phyloP scores from a whole-genome alignment of 208 protist species.

The Trichomonas gallinae region DNA sequence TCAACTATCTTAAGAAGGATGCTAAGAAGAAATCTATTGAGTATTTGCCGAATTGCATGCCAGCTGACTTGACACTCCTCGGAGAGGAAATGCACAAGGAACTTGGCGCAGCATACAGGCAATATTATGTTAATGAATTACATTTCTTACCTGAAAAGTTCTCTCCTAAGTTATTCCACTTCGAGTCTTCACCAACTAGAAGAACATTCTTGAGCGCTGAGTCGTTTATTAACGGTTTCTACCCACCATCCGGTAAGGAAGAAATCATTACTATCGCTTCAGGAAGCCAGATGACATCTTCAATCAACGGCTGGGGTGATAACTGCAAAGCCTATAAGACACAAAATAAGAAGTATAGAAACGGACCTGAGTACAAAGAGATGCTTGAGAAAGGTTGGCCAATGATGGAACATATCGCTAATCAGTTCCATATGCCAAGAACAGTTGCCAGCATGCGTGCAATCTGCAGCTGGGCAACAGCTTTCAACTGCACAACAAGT shows the following conservation, averaged over 20 bases:
- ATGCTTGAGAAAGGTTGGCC: background rate
- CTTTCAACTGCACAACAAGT: background rate
- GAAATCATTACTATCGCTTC: background rate
- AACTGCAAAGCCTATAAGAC: background rate
- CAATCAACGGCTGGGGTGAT: background rate
- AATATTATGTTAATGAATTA: background rate
- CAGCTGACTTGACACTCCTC: background rate
- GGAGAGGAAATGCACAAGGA: background rate
- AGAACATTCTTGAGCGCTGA: background rate
- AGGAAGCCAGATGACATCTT: background rate
- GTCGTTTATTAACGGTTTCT: constrained; percentile 5
- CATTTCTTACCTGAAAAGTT: background rate
- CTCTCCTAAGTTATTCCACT: background rate
- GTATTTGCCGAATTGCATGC: background rate
- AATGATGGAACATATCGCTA: background rate
- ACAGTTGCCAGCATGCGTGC: too few species aligned
- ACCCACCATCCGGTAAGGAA: background rate
- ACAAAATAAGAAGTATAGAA: background rate
- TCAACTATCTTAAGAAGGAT: background rate
- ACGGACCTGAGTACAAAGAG: background rate
- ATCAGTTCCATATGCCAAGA: background rate
- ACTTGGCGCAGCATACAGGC: background rate
- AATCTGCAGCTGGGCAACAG: background rate
- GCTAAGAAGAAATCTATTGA: background rate
- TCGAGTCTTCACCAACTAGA: background rate